Evolutionary conservation across 2,329 filamentous ascomycete genomes (phyloP).

Genomic region (Fusarium sp.): DNA sequence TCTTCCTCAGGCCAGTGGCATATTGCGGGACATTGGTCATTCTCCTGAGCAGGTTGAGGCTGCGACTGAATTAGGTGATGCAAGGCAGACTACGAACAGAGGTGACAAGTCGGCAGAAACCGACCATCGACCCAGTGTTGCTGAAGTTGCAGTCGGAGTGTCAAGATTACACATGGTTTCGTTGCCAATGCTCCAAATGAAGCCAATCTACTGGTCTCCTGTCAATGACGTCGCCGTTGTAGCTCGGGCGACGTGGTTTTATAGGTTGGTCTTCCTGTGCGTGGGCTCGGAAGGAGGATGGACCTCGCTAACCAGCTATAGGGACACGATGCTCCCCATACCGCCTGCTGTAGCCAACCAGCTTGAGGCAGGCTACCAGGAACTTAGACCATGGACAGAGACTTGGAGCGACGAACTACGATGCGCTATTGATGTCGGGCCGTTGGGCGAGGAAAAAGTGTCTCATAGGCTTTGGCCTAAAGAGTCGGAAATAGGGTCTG

Average conservation of each 20-base stretch:
- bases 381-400: conserved; percentile 89
- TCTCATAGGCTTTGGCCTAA: conserved; percentile 86
- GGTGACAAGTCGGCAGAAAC: conserved; percentile 13
- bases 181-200: conserved; percentile 87
- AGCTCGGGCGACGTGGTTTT: conserved; percentile 94
- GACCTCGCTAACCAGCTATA: conserved; percentile 46
- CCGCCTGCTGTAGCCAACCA: conserved; percentile 90
- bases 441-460: conserved; percentile 92
- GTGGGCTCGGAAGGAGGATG: too few relatives aligned
- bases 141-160: conserved; percentile 85
- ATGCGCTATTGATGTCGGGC: conserved; percentile 91
- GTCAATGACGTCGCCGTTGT: conserved; percentile 90
- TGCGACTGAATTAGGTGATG: conserved; percentile 18
- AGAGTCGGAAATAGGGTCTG: conserved; percentile 52
- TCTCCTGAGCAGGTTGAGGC: conserved; percentile 15
- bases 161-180: conserved; percentile 93
- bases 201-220: conserved; percentile 98
- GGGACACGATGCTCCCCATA: conserved; percentile 91
- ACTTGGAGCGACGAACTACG: conserved; percentile 94
- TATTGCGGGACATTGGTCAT: conserved; percentile 16
- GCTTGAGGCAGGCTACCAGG: conserved; percentile 90
- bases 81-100: conserved; percentile 18
- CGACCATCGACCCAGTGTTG: conserved; percentile 48
- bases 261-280: conserved; percentile 67
- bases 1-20: conserved; percentile 9